phyloP scores from a whole-genome alignment of 2,329 filamentous ascomycete species.

The Aspergillus unguis region DNA sequence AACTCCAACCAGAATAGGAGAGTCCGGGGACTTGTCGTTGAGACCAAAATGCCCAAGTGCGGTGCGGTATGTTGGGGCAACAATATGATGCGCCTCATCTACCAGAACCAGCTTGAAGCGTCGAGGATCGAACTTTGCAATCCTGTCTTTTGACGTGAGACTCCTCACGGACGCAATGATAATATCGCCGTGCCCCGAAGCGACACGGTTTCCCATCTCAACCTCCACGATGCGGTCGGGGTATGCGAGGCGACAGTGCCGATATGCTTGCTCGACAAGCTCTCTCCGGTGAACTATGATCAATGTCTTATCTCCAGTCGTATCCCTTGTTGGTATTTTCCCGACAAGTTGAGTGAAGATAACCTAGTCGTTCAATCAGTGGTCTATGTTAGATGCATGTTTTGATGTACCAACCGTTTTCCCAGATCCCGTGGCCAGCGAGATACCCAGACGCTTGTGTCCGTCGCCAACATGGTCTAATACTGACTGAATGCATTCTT shows the following conservation, averaged over 20 bases:
- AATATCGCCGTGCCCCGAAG: constrained; percentile 81
- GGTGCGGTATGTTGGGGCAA: constrained; percentile 73
- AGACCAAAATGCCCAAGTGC: constrained; percentile 77
- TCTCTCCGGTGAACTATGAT: constrained; percentile 91
- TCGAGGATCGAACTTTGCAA: constrained; percentile 76
- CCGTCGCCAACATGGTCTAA: constrained; percentile 65
- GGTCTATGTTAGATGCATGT: not conserved
- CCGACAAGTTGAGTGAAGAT: constrained; percentile 95
- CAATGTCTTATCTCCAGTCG: constrained; percentile 69
- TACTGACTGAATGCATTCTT: constrained; percentile 85
- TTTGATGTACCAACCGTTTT: constrained; percentile 66
- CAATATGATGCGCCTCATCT: constrained; percentile 96
- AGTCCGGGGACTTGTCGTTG: constrained; percentile 45
- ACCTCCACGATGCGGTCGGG: constrained; percentile 79
- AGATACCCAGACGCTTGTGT: constrained; percentile 76
- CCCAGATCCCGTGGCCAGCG: constrained; percentile 80
- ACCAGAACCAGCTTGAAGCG: constrained; percentile 88
- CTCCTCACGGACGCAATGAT: constrained; percentile 89
- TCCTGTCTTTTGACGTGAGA: constrained; percentile 69
- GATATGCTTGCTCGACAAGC: constrained; percentile 87
- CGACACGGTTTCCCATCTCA: constrained; percentile 79
- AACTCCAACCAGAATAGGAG: constrained; percentile 77
- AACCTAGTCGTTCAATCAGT: constrained; percentile 52
- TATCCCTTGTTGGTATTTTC: constrained; percentile 59
- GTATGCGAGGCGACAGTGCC: constrained; percentile 77